Evolutionary conservation across 1,139 yeast species (phyloP).

Genomic region (Yamadazyma triangularis): DNA sequence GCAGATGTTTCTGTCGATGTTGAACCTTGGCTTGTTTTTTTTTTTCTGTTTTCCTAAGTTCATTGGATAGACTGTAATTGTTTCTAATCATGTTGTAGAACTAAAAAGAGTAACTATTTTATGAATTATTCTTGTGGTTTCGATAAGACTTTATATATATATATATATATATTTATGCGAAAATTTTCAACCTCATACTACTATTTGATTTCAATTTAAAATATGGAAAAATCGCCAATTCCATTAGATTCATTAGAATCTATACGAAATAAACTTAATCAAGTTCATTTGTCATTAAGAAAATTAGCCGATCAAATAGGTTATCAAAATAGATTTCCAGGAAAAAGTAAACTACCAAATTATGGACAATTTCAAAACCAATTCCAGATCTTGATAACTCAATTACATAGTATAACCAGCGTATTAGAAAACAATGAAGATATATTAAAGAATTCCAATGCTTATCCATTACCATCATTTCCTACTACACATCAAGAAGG

Average conservation of each 20-base stretch:
- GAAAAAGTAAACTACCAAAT: conserved; percentile 34
- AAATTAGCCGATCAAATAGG: conserved; percentile 42
- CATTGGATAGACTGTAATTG: conserved; percentile 41
- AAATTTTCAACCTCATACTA: neutral
- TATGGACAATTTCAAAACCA: conserved; percentile 63
- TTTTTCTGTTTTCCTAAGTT: conserved; percentile 34
- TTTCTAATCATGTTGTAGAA: conserved; percentile 47
- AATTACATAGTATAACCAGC: conserved; percentile 66
- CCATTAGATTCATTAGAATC: conserved; percentile 41
- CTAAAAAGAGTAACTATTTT: no score
- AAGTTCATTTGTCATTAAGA: conserved; percentile 40
- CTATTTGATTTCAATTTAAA: no score
- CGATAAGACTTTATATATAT: neutral
- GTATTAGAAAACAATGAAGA: conserved; percentile 62
- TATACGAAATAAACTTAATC: conserved; percentile 39
- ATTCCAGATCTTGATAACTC: conserved; percentile 77
- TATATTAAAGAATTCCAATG: conserved; percentile 60
- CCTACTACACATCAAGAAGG: conserved; percentile 85
- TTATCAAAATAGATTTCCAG: conserved; percentile 37
- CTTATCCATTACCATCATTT: conserved; percentile 76
- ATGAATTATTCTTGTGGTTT: no score
- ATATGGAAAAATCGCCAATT: conserved; percentile 14
- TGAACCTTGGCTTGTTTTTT: conserved; percentile 35
- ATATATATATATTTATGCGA: no score
- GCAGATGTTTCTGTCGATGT: conserved; percentile 33